Percentiles rank a stretch among this genome's conserved stretches.
Conservation (phyloP, 345 rosid species). For the Populus nigra region DNA sequence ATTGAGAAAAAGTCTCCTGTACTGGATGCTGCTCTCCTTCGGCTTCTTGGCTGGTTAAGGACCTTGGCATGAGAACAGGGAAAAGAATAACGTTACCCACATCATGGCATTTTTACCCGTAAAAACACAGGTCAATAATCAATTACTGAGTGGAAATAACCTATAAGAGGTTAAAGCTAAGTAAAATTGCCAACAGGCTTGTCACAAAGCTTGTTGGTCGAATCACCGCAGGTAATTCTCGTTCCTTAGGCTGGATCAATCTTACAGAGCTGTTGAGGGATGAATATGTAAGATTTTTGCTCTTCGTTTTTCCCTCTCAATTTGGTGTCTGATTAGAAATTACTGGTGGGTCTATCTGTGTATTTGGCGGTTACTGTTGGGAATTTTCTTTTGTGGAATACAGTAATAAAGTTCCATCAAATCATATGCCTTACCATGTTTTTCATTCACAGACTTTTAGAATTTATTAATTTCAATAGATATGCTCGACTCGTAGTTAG, state of each 20-base stretch:
- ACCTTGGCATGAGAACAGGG: slow-evolving; percentile 52
- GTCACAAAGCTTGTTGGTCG: not conserved
- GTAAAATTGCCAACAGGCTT: not conserved
- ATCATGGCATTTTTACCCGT: not conserved
- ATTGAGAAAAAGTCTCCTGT: slow-evolving; percentile 72
- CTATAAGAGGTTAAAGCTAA: not conserved
- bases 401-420: not conserved
- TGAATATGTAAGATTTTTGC: not conserved
- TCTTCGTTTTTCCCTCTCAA: not conserved
- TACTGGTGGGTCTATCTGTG: not conserved
- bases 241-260: slow-evolving; percentile 1
- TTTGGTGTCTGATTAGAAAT: not conserved
- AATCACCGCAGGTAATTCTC: not conserved
- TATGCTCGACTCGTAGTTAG: not conserved
- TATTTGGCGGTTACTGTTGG: not conserved
- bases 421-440: not conserved
- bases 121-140: not conserved
- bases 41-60: slow-evolving; percentile 74
- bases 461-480: not conserved
- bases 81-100: not conserved
- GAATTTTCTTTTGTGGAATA: not conserved
- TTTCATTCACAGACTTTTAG: not conserved
- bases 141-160: not conserved
- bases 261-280: slow-evolving; percentile 1
- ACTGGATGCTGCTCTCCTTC: slow-evolving; percentile 68